Percentiles rank a stretch among this genome's conserved stretches.
phyloP scores from a whole-genome alignment of 2,329 filamentous ascomycete genomes.

The Exophiala sideris region DNA sequence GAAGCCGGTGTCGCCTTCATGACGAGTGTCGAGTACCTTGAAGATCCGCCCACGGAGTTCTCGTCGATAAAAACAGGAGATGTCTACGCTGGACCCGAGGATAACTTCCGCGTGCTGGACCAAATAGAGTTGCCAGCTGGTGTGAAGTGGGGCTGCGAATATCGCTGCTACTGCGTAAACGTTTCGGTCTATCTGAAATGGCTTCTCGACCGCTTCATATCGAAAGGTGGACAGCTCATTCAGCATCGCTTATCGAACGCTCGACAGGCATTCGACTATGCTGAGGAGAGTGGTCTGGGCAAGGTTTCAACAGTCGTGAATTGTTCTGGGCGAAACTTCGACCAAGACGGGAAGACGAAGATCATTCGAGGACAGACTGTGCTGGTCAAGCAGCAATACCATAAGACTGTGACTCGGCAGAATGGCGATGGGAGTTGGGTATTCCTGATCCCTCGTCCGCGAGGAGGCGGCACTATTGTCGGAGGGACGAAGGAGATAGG shows the following conservation, averaged over 20 bases:
- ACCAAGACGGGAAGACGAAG: conserved; percentile 39
- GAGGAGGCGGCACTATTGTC: conserved; percentile 62
- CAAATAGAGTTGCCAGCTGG: conserved; percentile 30
- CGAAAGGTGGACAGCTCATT: conserved; percentile 36
- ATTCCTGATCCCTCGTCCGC: conserved; percentile 60
- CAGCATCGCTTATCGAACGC: conserved; percentile 27
- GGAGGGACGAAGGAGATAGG: conserved; percentile 63
- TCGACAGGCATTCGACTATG: conserved; percentile 40
- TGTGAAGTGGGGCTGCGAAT: conserved; percentile 42
- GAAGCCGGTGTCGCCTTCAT: conserved; percentile 38
- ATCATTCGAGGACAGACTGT: conserved; percentile 48
- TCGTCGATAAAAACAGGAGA: conserved; percentile 30
- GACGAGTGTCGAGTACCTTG: conserved; percentile 43
- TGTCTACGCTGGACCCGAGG: conserved; percentile 32
- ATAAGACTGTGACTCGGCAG: conserved; percentile 56
- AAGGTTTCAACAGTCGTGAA: conserved; percentile 41
- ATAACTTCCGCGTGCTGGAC: conserved; percentile 35
- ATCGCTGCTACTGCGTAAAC: conserved; percentile 43
- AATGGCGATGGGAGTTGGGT: conserved; percentile 61
- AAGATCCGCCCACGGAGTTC: conserved; percentile 32
- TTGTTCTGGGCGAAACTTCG: conserved; percentile 44
- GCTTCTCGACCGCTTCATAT: conserved; percentile 40
- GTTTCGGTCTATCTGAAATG: conserved; percentile 43
- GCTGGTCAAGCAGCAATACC: conserved; percentile 44
- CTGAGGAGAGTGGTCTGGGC: conserved; percentile 3